Evolutionary conservation across 228 moss, liverwort and hornwort species (phyloP).

Genomic region (Sphagnum fallax): DNA sequence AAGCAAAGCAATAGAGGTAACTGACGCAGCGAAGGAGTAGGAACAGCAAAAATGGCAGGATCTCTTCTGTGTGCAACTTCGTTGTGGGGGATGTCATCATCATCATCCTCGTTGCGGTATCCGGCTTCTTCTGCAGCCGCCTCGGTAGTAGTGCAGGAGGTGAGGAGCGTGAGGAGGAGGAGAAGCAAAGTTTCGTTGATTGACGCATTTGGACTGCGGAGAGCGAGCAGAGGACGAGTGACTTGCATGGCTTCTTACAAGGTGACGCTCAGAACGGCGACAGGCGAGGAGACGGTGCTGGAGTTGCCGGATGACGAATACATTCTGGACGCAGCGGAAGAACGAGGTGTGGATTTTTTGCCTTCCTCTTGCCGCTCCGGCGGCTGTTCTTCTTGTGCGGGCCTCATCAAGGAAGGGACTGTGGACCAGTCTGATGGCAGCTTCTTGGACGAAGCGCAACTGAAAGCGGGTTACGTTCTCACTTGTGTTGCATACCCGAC

Average conservation of each 20-base stretch:
- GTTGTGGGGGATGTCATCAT: no score
- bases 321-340: constrained; percentile 33
- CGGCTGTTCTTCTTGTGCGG: constrained; percentile 34
- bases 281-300: constrained; percentile 1
- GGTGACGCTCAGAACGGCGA: constrained; percentile 16
- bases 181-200: constrained; percentile 5
- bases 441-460: constrained; percentile 16
- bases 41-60: no score
- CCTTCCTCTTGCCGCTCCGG: constrained; percentile 49
- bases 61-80: no score
- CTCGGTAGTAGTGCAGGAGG: no score
- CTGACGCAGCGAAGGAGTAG: no score
- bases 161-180: no score
- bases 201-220: constrained; percentile 30
- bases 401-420: constrained; percentile 1
- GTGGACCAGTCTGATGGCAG: constrained; percentile 16
- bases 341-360: constrained; percentile 13
- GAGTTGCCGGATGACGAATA: constrained; percentile 1
- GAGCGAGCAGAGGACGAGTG: constrained; percentile 23
- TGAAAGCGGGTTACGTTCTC: constrained; percentile 3
- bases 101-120: no score
- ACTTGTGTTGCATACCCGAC: constrained; percentile 28
- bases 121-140: no score
- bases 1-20: no score
- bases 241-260: constrained; percentile 28